Base-by-base conservation (phyloP, 2,329 filamentous ascomycete genomes). In the Fusarium sp. region DNA sequence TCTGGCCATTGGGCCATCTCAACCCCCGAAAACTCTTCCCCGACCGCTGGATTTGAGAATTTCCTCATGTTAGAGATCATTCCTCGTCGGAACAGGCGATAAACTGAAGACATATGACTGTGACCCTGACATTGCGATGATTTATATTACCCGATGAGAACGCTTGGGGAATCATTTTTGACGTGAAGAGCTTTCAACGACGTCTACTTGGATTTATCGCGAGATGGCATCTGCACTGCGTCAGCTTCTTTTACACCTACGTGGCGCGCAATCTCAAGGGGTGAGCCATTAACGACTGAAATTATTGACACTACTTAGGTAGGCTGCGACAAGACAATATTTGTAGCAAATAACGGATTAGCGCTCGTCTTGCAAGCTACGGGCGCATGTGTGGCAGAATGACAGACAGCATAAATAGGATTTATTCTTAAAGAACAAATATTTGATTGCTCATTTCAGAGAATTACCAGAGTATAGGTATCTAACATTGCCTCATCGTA, bases 1-100 rank as follows among this genome's bases (percentile, higher is more conserved):
- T 68, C 66, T 72, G 60, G 66, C 75, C 73, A 77, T 77, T 77
- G 73, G 67, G 60, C 65, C 66, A 63, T 75, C 65, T 69, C 61
- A 66, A 65, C 68, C 45, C 59, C 64, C 57, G 57, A 72, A 73
- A 72, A 66, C 69, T 62, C 56, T 72, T 66, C 63, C 63, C 44
- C 49, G 59, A 38, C 44, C 63, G 41, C 67, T 72, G 42, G 39
- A 72, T 42, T 59, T 18, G 46, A 60, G 45, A 69, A 61, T 59
- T 69, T 11, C 66, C 71, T 72, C 71, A 58, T 29, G 37, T 59
- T 41, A 23, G 31, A 18, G 58, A 39, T 35, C 29, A 27, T 38
- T 42, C 21, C 45, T 49, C 51, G 41, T 41, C 11, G 15, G 23
- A 51, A 42, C 21, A 25, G 12, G 18, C 33, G 39, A 23, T 37